These are phyloP conservation scores for Vachellia pachyceras DNA, from an alignment of 306 rosid species.

Conservation along the genomic window DNA sequence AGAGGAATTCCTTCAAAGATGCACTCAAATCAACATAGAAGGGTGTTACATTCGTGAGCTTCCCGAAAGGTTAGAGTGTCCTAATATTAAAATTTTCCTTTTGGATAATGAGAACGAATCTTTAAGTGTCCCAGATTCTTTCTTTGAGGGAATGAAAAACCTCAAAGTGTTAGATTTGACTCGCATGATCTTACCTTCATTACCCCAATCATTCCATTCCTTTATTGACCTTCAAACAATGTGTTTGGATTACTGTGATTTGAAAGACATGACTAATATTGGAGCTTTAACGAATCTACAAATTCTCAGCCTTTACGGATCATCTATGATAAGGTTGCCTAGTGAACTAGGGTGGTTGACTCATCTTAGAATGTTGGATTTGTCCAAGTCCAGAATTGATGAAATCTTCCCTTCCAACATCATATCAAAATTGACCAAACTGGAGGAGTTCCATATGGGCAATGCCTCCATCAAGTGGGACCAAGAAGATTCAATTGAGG, in stretches of 20 bases:
- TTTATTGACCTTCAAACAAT: not conserved
- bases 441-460: slow-evolving; percentile 23
- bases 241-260: not conserved
- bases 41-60: not conserved
- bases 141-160: not conserved
- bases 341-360: not conserved
- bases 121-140: not conserved
- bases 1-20: not conserved
- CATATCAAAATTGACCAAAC: slow-evolving; percentile 17
- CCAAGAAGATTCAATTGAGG: not conserved
- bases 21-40: not conserved
- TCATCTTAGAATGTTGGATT: slow-evolving; percentile 17
- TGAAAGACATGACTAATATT: not conserved
- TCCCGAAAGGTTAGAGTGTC: slow-evolving; percentile 21
- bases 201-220: not conserved
- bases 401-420: slow-evolving; percentile 18
- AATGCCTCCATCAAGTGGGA: slow-evolving; percentile 19
- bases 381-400: not conserved
- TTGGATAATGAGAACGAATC: accelerated
- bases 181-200: not conserved
- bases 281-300: slow-evolving; percentile 8
- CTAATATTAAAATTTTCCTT: accelerated
- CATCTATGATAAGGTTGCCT: not conserved
- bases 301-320: accelerated
- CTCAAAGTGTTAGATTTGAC: slow-evolving; percentile 21